Percentiles rank a stretch among this genome's conserved stretches.
Conservation (phyloP, 176 grass and related monocot species). For the Elymus sibiricus region DNA sequence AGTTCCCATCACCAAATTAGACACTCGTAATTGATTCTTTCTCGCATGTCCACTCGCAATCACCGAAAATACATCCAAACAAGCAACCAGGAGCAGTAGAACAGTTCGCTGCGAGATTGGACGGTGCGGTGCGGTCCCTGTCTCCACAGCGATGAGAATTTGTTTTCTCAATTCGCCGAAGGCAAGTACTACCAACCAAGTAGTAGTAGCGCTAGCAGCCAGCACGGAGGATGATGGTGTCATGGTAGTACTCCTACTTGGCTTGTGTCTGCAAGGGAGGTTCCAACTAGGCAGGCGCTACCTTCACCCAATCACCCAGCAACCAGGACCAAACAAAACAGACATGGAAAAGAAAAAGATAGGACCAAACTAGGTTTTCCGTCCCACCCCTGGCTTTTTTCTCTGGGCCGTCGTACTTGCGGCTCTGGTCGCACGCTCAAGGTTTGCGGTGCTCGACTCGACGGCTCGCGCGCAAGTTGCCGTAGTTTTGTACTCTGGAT, state of each 20-base stretch:
- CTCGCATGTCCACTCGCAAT: no score
- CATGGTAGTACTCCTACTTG: no score
- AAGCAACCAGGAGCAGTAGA: not conserved
- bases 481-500: not conserved
- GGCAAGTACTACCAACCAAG: not conserved
- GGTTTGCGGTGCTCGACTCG: not conserved
- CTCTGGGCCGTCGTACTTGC: not conserved
- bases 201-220: not conserved
- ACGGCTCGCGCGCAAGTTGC: not conserved
- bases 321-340: not conserved
- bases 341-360: not conserved
- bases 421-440: no score
- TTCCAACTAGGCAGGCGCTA: conserved; percentile 31
- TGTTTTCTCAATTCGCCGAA: not conserved
- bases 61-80: not conserved
- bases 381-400: no score
- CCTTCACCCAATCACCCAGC: not conserved
- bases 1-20: not conserved
- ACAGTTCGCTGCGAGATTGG: not conserved
- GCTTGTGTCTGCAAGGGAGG: conserved; percentile 3
- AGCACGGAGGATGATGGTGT: not conserved
- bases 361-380: not conserved
- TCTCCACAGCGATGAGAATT: not conserved
- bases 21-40: not conserved
- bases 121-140: conserved; percentile 1